A percentile compares a stretch with the other conserved stretches of the same genome.
These are phyloP conservation scores for Tetrastigma voinierianum DNA, from an alignment of 164 flowering plant species.

Conservation along the genomic window DNA sequence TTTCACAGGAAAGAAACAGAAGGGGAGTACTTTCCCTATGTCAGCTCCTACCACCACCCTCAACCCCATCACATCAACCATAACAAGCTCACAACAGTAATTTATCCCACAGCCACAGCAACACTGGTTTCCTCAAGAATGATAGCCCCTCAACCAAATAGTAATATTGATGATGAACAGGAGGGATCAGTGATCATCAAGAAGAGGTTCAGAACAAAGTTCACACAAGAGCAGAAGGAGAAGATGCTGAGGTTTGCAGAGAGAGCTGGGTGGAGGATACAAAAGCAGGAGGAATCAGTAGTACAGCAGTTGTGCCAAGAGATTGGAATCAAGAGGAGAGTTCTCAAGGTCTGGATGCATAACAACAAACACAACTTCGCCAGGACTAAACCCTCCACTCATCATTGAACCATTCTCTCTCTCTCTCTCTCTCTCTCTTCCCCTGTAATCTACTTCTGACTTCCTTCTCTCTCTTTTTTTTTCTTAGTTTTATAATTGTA, in stretches of 20 bases:
- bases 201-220: conserved; percentile 1
- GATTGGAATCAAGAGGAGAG: neutral
- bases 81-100: too few species aligned
- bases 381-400: too few species aligned
- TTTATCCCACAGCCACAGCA: neutral
- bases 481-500: too few species aligned
- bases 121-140: neutral
- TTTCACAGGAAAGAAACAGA: neutral
- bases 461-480: too few species aligned
- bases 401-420: too few species aligned
- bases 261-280: neutral
- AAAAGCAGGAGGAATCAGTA: neutral
- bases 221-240: neutral
- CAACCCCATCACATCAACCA: too few species aligned
- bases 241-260: neutral
- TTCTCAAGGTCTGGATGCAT: neutral
- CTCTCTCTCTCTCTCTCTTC: too few species aligned
- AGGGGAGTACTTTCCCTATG: neutral
- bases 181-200: neutral
- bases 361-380: neutral
- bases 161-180: neutral
- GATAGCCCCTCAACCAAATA: neutral
- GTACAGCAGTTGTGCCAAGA: neutral
- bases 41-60: neutral
- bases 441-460: too few species aligned